Evolutionary conservation across 1,284 basidiomycete genomes (phyloP).

Genomic region (Cutaneotrichosporon spelunceum): DNA sequence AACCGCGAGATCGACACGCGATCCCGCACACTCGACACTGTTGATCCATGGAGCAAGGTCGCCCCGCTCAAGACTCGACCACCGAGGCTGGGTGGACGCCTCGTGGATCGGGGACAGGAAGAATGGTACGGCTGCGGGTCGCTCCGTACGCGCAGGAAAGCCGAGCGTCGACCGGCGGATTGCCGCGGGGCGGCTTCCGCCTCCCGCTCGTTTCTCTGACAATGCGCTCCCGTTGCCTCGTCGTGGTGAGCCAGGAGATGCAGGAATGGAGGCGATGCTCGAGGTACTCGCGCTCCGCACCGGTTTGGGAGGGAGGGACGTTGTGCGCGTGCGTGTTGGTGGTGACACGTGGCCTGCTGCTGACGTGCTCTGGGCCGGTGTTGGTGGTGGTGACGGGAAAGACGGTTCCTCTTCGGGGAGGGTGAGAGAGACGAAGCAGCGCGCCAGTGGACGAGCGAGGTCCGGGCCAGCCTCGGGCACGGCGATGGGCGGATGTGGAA

Average conservation of each 20-base stretch:
- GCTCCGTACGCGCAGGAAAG: not conserved
- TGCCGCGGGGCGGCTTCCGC: not conserved
- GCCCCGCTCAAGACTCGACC: constrained; percentile 33
- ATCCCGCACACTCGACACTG: constrained; percentile 27
- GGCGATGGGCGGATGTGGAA: constrained; percentile 7
- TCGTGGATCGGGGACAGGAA: constrained; percentile 48
- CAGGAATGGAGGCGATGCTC: not conserved
- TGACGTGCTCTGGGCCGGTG: not conserved
- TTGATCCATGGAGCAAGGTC: constrained; percentile 50
- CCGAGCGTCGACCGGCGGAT: constrained; percentile 19
- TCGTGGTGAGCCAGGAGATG: not conserved
- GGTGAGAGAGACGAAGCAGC: constrained; percentile 38
- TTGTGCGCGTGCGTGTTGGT: constrained; percentile 9
- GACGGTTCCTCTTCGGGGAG: constrained; percentile 18
- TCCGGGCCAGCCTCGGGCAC: constrained; percentile 17
- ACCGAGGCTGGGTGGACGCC: constrained; percentile 47
- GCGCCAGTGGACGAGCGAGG: constrained; percentile 27
- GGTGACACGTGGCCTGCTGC: not conserved
- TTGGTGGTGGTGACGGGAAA: not conserved
- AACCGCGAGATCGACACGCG: constrained; percentile 34
- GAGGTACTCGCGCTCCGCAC: not conserved
- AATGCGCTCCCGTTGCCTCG: constrained; percentile 9
- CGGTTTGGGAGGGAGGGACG: constrained; percentile 16
- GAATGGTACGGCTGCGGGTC: constrained; percentile 36
- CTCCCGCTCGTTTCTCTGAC: not conserved